These are phyloP conservation scores for Aspergillus nanangensis DNA, from an alignment of 495 filamentous ascomycete species.

Conservation along the genomic window DNA sequence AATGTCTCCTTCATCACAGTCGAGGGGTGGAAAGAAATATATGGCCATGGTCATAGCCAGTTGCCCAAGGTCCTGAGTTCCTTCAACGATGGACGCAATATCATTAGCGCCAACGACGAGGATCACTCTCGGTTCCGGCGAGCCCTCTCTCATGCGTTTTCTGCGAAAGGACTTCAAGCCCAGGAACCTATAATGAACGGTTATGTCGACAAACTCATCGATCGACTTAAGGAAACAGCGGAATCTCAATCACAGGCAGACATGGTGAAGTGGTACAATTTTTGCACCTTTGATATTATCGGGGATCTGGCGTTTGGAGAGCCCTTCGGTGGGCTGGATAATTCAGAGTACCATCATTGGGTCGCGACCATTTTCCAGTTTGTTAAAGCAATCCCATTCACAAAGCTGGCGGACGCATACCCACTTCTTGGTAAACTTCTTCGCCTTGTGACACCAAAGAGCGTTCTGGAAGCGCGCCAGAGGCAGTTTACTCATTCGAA, in stretches of 20 bases:
- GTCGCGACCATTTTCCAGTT: slow-evolving; percentile 35
- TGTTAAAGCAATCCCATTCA: background rate
- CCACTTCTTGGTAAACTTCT: background rate
- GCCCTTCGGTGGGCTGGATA: slow-evolving; percentile 49
- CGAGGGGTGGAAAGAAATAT: slow-evolving; percentile 40
- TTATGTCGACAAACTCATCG: slow-evolving; percentile 47
- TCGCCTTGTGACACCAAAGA: background rate
- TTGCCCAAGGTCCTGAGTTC: background rate
- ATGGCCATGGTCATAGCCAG: slow-evolving; percentile 1
- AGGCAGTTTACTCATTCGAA: slow-evolving; percentile 2
- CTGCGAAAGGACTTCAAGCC: slow-evolving; percentile 40
- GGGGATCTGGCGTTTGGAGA: slow-evolving; percentile 55
- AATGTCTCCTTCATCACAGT: slow-evolving; percentile 48
- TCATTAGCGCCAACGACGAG: slow-evolving; percentile 18
- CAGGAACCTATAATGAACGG: slow-evolving; percentile 46
- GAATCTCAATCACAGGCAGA: slow-evolving; percentile 15
- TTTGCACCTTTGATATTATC: slow-evolving; percentile 54
- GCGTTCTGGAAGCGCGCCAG: background rate
- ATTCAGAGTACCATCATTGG: slow-evolving; percentile 43
- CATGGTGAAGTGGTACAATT: slow-evolving; percentile 49
- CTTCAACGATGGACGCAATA: background rate
- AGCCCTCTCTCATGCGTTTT: slow-evolving; percentile 47
- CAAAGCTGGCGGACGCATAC: background rate
- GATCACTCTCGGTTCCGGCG: slow-evolving; percentile 21
- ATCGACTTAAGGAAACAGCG: slow-evolving; percentile 24